Evolutionary conservation across 148 eudicot species (phyloP).

Genomic region (Rhododendron griersonianum): DNA sequence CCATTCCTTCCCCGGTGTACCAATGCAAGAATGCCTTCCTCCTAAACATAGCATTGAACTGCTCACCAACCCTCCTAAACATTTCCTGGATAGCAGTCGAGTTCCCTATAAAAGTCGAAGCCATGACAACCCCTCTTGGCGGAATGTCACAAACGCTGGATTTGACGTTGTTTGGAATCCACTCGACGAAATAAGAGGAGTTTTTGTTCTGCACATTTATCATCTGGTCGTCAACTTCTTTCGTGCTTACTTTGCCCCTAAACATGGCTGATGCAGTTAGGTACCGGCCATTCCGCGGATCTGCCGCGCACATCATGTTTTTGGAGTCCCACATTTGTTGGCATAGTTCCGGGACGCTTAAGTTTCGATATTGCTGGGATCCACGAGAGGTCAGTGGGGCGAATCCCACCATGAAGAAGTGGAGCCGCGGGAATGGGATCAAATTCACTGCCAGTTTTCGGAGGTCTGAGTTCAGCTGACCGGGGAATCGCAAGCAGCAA

Average conservation of each 20-base stretch:
- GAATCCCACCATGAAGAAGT: conserved; percentile 37
- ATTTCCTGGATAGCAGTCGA: conserved; percentile 23
- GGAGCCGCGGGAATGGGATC: conserved; percentile 32
- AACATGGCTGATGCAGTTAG: conserved; percentile 30
- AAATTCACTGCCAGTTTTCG: conserved; percentile 33
- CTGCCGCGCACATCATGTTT: conserved; percentile 46
- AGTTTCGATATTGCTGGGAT: conserved; percentile 19
- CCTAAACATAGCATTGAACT: conserved; percentile 22
- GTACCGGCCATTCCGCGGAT: conserved; percentile 26
- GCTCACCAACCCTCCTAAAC: conserved; percentile 24
- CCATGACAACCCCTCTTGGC: conserved; percentile 22
- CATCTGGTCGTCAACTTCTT: conserved; percentile 26
- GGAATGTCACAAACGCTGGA: conserved; percentile 30
- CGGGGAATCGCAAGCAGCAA: conserved; percentile 34
- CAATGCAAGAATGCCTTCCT: conserved; percentile 23
- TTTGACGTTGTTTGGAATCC: conserved; percentile 36
- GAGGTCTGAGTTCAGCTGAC: conserved; percentile 34
- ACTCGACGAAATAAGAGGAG: conserved; percentile 28
- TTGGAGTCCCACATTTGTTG: conserved; percentile 39
- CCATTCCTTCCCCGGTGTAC: conserved; percentile 26
- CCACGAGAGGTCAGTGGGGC: conserved; percentile 33
- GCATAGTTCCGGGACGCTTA: conserved; percentile 21
- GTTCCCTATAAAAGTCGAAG: conserved; percentile 20
- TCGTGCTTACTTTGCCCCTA: conserved; percentile 28
- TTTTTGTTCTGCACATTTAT: conserved; percentile 25